Conservation (phyloP, 164 flowering plant species). For the Cinnamomum chago region DNA sequence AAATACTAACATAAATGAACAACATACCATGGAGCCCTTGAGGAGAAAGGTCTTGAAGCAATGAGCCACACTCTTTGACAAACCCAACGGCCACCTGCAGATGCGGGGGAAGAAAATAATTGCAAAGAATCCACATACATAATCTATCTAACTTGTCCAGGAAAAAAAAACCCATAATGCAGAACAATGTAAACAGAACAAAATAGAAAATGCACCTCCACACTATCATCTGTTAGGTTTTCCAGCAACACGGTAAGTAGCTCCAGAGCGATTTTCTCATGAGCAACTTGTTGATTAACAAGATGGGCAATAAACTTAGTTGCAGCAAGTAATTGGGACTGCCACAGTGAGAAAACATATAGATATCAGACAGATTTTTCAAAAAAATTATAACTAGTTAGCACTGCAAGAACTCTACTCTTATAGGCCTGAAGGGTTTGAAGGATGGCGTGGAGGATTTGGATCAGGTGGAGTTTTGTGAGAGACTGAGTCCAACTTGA, state of each 20-base stretch:
- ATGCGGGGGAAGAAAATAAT: background rate
- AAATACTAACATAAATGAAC: background rate
- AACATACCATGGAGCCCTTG: slow-evolving; percentile 80
- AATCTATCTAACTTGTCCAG: background rate
- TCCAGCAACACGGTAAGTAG: slow-evolving; percentile 71
- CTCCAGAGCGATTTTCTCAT: slow-evolving; percentile 87
- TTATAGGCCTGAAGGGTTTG: no score
- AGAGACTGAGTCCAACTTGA: no score
- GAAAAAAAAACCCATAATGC: background rate
- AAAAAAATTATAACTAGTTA: background rate
- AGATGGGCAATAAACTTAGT: slow-evolving; percentile 92
- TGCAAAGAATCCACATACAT: background rate
- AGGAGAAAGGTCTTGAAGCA: slow-evolving; percentile 84
- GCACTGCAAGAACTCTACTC: no score
- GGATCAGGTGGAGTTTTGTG: no score
- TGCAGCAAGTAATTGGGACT: slow-evolving; percentile 85
- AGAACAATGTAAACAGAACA: background rate
- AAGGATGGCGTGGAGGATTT: no score
- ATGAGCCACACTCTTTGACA: slow-evolving; percentile 89
- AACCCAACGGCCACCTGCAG: slow-evolving; percentile 78
- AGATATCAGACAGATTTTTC: background rate
- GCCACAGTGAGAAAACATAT: slow-evolving; percentile 1
- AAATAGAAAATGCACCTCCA: slow-evolving; percentile 34
- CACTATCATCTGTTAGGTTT: slow-evolving; percentile 92
- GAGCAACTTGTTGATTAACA: slow-evolving; percentile 95